A percentile compares a stretch with the other conserved stretches of the same genome.
phyloP scores from a whole-genome alignment of 768 basidiomycete species.

The Boletellus sp. region DNA sequence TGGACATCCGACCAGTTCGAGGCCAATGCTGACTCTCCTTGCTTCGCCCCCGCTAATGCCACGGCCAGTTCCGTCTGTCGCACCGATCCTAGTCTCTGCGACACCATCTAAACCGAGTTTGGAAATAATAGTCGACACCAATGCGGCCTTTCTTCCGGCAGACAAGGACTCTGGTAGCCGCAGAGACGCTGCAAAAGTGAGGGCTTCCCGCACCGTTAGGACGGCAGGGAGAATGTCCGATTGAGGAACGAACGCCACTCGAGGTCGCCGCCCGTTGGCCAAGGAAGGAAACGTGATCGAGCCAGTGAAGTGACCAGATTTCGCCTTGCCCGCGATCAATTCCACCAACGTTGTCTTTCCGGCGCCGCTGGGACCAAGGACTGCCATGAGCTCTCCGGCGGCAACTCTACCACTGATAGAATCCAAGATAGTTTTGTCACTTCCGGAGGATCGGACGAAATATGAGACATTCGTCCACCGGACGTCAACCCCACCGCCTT shows the following conservation, averaged over 20 bases:
- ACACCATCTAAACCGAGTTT: constrained; percentile 75
- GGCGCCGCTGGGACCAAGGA: constrained; percentile 90
- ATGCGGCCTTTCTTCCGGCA: constrained; percentile 54
- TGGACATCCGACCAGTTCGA: constrained; percentile 83
- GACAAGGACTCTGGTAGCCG: constrained; percentile 74
- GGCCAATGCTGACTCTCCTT: constrained; percentile 83
- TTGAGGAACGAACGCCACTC: constrained; percentile 85
- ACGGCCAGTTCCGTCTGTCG: constrained; percentile 62
- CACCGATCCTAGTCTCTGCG: constrained; percentile 64
- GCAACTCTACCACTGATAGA: constrained; percentile 64
- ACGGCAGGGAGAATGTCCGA: constrained; percentile 78
- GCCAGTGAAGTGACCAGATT: constrained; percentile 68
- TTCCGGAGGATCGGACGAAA: constrained; percentile 40
- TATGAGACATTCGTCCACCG: constrained; percentile 72
- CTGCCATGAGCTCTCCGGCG: constrained; percentile 85
- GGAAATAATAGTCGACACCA: constrained; percentile 67
- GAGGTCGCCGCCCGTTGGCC: constrained; percentile 37
- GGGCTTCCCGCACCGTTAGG: constrained; percentile 76
- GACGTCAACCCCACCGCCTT: constrained; percentile 55
- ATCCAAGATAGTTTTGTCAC: constrained; percentile 64
- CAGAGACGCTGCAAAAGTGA: constrained; percentile 82
- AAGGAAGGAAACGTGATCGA: constrained; percentile 52
- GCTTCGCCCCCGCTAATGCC: constrained; percentile 93
- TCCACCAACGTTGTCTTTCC: constrained; percentile 93
- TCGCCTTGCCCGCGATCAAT: constrained; percentile 79